Evolutionary conservation across 2,329 filamentous ascomycete genomes (phyloP).

Genomic region (Dendrostoma leiphaemia): DNA sequence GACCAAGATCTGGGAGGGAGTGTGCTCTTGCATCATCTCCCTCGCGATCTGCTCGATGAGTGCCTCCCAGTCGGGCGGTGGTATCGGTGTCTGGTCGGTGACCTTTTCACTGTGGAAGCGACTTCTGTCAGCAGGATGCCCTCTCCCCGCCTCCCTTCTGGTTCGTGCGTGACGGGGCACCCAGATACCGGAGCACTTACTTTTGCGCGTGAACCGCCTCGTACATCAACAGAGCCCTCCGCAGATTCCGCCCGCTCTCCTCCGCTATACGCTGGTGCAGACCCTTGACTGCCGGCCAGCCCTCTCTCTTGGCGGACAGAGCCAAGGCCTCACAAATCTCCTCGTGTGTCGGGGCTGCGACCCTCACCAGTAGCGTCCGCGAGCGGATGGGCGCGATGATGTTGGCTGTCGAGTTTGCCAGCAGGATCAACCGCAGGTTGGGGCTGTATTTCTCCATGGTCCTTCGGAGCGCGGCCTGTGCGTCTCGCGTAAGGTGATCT

Average conservation of each 20-base stretch:
- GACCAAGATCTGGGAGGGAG: slow-evolving; percentile 82
- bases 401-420: slow-evolving; percentile 95
- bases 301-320: slow-evolving; percentile 71
- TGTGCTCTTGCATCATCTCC: slow-evolving; percentile 90
- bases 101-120: slow-evolving; percentile 71
- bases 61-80: slow-evolving; percentile 95
- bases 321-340: slow-evolving; percentile 82
- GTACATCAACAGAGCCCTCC: slow-evolving; percentile 91
- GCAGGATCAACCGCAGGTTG: slow-evolving; percentile 84
- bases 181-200: slow-evolving; percentile 53
- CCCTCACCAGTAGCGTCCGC: slow-evolving; percentile 84
- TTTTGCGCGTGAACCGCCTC: slow-evolving; percentile 97
- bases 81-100: slow-evolving; percentile 82
- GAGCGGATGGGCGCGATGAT: slow-evolving; percentile 98
- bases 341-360: slow-evolving; percentile 80
- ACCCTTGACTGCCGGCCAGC: slow-evolving; percentile 72
- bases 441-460: slow-evolving; percentile 99
- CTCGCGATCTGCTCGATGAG: slow-evolving; percentile 86
- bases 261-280: slow-evolving; percentile 83
- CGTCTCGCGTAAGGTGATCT: slow-evolving; percentile 89
- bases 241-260: slow-evolving; percentile 87
- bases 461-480: slow-evolving; percentile 87
- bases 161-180: too few relatives aligned
- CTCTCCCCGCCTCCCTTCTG: background rate
- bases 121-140: slow-evolving; percentile 7